Evolutionary conservation across 768 basidiomycete species (phyloP).

Genomic region (Termitomyces sp.): DNA sequence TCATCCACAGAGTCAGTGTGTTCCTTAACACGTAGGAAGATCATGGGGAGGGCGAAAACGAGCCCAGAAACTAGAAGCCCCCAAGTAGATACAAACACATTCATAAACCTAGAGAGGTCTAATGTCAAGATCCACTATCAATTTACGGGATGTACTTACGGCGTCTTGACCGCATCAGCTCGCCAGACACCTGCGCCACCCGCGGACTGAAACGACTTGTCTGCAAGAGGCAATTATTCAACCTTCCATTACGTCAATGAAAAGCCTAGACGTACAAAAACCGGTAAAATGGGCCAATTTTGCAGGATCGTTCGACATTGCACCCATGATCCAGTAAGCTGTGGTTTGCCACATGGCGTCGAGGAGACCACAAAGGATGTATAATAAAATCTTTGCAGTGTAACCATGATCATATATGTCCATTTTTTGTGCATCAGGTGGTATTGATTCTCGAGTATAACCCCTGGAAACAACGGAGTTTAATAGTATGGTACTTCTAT

Average conservation of each 20-base stretch:
- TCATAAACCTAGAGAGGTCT: conserved; percentile 46
- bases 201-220: conserved; percentile 74
- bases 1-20: conserved; percentile 50
- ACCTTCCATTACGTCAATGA: background rate
- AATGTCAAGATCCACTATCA: background rate
- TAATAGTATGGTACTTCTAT: background rate
- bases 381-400: conserved; percentile 51
- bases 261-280: conserved; percentile 55
- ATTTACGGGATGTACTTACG: conserved; percentile 18
- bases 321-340: conserved; percentile 80
- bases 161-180: conserved; percentile 54
- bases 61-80: conserved; percentile 61
- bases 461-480: conserved; percentile 24
- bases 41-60: conserved; percentile 68
- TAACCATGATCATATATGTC: conserved; percentile 58
- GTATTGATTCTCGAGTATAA: conserved; percentile 54
- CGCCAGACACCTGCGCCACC: conserved; percentile 73
- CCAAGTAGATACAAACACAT: conserved; percentile 72
- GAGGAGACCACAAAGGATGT: conserved; percentile 68
- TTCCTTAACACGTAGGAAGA: conserved; percentile 63
- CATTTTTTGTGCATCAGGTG: conserved; percentile 38
- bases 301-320: conserved; percentile 78
- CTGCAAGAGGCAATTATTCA: conserved; percentile 22
- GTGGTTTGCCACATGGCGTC: conserved; percentile 87
- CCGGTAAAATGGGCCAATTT: conserved; percentile 80